A percentile compares a stretch with the other conserved stretches of the same genome.
phyloP scores from a whole-genome alignment of 495 filamentous ascomycete genomes.

The Massariosphaeria phaeospora region DNA sequence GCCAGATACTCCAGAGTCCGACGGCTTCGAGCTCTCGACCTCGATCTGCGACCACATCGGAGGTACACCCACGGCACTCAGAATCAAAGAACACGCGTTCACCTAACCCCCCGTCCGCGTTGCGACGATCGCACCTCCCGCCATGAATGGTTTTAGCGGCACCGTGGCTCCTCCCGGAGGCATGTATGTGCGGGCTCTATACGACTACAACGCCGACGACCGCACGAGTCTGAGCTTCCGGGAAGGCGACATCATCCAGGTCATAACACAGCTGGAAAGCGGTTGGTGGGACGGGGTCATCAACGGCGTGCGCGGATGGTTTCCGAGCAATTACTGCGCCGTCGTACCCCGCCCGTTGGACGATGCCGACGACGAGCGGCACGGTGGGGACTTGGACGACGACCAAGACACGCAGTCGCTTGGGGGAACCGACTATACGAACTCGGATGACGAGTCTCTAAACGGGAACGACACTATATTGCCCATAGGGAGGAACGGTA shows the following conservation, averaged over 20 bases:
- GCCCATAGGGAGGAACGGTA: conserved; percentile 63
- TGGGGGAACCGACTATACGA: conserved; percentile 56
- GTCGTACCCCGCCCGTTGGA: conserved; percentile 65
- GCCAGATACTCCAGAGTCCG: not conserved
- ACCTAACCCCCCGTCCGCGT: not conserved
- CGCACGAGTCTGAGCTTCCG: conserved; percentile 93
- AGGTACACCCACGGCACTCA: not conserved
- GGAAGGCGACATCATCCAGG: conserved; percentile 93
- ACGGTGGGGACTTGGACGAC: conserved; percentile 47
- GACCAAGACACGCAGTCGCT: conserved; percentile 43
- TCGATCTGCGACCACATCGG: no score
- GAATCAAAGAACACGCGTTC: conserved; percentile 16
- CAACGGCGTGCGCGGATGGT: conserved; percentile 90
- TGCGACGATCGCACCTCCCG: conserved; percentile 1
- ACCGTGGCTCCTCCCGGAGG: conserved; percentile 64
- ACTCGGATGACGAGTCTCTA: conserved; percentile 53
- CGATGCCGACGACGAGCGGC: conserved; percentile 34
- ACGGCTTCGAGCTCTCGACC: not conserved
- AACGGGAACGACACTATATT: conserved; percentile 49
- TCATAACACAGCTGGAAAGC: conserved; percentile 94
- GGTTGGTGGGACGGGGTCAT: conserved; percentile 99
- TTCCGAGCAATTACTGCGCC: conserved; percentile 96
- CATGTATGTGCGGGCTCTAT: conserved; percentile 91
- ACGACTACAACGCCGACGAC: conserved; percentile 97
- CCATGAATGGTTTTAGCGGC: conserved; percentile 66